Evolutionary conservation across 805 yeast genomes (phyloP), one percentile per base, ranked within the genome.

Genomic region (Saturnispora saitoi): DNA sequence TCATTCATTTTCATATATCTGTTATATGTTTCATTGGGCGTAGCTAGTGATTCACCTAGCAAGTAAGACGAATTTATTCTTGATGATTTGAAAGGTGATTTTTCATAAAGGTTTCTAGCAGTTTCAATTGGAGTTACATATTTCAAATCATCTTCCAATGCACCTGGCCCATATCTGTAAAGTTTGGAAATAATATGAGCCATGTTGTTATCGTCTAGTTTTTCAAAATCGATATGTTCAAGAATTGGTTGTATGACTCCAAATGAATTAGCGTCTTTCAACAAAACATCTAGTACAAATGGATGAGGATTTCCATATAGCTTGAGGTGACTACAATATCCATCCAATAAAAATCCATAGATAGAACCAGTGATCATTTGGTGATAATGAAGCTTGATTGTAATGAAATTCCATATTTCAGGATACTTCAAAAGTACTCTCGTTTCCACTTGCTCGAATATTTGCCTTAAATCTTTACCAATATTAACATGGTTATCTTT

Each of bases 1-100:
- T 47, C 32, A 3, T 60, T 48, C 30, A 58, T 48, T 3, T 49
- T 32, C 5, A 47, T 34, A 50, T 66, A 71, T 24, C 64, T 55
- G 1, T 52, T 45, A 50, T 57, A 66, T 0, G 71, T 58, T 2
- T 50, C 49, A 6, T 54, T 37, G 0, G 75, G 73, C 15, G 63
- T 55, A 6, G 62, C 46, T 4, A 61, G 48, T 0, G 73, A 56
- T 52, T 71, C 75, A 4, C 68, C 67, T 22, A 64, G 40, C 15
- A 64, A 43, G 45, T 57, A 55, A 5, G 60, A 52, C 1, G 63
- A 56, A 24, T 56, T 55, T 15, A 64, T 20, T 34, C 51, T 53
- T n/a, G 54, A 49, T 3, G 65, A 58, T 32, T 56, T 56, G 32
- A 53, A 55, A 26, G 44, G 41, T 1, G 50, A 42, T 10, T 48